Evolutionary conservation across 768 basidiomycete species (phyloP).

Genomic region (Collybia nuda): DNA sequence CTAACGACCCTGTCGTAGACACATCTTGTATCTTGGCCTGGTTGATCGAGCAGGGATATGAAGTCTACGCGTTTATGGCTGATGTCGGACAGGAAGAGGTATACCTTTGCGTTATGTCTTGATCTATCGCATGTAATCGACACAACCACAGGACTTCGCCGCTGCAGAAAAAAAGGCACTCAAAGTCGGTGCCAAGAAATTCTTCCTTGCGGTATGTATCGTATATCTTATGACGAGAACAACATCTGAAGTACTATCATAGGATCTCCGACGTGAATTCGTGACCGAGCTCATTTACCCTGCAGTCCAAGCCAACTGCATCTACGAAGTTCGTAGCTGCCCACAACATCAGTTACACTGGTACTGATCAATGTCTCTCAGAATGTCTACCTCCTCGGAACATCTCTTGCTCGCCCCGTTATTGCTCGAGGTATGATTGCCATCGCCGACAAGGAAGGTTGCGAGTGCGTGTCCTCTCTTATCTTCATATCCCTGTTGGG

Average conservation of each 20-base stretch:
- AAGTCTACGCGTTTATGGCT: slow-evolving; percentile 96
- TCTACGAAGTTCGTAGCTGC: slow-evolving; percentile 77
- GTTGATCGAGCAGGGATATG: slow-evolving; percentile 98
- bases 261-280: slow-evolving; percentile 96
- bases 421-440: slow-evolving; percentile 99
- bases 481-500: no score
- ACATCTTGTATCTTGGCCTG: slow-evolving; percentile 99
- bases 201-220: slow-evolving; percentile 75
- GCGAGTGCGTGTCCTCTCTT: slow-evolving; percentile 69
- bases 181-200: slow-evolving; percentile 91
- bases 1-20: slow-evolving; percentile 47
- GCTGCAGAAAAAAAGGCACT: slow-evolving; percentile 90
- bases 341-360: background rate
- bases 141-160: slow-evolving; percentile 72
- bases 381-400: slow-evolving; percentile 97
- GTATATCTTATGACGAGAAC: background rate
- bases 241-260: background rate
- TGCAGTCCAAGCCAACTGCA: slow-evolving; percentile 96
- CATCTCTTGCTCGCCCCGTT: slow-evolving; percentile 96
- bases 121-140: slow-evolving; percentile 7
- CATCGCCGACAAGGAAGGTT: slow-evolving; percentile 84
- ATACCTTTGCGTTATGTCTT: slow-evolving; percentile 7
- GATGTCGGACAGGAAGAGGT: slow-evolving; percentile 94
- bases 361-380: slow-evolving; percentile 23
- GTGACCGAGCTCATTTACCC: slow-evolving; percentile 96